Evolutionary conservation across 2,329 filamentous ascomycete species (phyloP).

Genomic region (Ophiostoma ips): DNA sequence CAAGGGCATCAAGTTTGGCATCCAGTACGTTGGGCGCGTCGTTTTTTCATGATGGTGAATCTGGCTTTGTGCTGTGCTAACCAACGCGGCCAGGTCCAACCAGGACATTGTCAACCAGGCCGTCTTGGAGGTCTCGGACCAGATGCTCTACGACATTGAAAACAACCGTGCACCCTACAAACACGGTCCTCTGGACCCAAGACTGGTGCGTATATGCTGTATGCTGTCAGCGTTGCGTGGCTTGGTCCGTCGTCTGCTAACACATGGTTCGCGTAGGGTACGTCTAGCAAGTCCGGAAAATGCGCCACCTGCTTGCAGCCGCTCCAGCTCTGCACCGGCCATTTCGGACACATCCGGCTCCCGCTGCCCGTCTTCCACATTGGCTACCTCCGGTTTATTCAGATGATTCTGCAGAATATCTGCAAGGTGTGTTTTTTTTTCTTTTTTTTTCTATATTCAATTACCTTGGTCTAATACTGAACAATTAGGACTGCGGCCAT

Average conservation of each 20-base stretch:
- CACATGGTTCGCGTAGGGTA: conserved; percentile 38
- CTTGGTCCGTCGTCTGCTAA: no score
- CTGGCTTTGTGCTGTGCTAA: neutral
- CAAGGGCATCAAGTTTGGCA: conserved; percentile 85
- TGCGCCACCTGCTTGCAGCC: conserved; percentile 76
- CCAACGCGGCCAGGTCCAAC: conserved; percentile 53
- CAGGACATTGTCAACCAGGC: conserved; percentile 93
- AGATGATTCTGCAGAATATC: conserved; percentile 83
- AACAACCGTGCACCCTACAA: conserved; percentile 60
- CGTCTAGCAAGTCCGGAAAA: conserved; percentile 65
- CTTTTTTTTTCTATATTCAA: no score
- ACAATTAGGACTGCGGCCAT: conserved; percentile 70
- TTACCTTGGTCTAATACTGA: no score
- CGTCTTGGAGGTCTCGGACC: conserved; percentile 86
- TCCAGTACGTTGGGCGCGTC: conserved; percentile 45
- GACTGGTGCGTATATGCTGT: conserved; percentile 53
- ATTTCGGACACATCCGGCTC: conserved; percentile 87
- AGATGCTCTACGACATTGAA: conserved; percentile 82
- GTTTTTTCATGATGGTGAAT: neutral
- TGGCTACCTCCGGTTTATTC: conserved; percentile 87
- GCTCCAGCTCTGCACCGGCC: conserved; percentile 76
- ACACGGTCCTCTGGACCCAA: conserved; percentile 77
- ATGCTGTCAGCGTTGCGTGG: no score
- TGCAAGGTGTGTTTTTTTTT: conserved; percentile 61
- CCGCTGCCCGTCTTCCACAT: conserved; percentile 91